Evolutionary conservation across 345 rosid species (phyloP).

Genomic region (Tarenaya hassleriana): DNA sequence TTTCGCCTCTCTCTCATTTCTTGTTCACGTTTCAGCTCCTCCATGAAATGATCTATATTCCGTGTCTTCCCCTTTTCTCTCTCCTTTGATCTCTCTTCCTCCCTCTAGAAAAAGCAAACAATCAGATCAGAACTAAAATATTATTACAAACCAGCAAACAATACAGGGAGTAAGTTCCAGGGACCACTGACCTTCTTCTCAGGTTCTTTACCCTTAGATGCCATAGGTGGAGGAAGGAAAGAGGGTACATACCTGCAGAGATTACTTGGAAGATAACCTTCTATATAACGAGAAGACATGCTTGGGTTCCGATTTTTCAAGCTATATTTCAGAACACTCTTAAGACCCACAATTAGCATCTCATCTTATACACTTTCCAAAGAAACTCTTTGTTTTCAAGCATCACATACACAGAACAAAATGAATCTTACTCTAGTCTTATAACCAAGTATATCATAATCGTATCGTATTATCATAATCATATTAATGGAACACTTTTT

Average conservation of each 20-base stretch:
- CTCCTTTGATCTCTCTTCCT: slow-evolving; percentile 71
- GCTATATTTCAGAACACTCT: slow-evolving; percentile 6
- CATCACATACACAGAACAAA: neutral
- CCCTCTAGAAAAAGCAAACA: slow-evolving; percentile 46
- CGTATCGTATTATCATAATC: slow-evolving; percentile 21
- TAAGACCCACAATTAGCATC: slow-evolving; percentile 8
- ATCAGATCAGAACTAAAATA: slow-evolving; percentile 13
- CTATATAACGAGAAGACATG: slow-evolving; percentile 22
- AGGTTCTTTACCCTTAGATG: slow-evolving; percentile 77
- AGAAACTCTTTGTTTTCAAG: neutral
- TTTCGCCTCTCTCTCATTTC: slow-evolving; percentile 94
- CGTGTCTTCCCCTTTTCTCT: slow-evolving; percentile 84
- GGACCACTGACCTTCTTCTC: slow-evolving; percentile 66
- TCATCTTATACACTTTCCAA: slow-evolving; percentile 1
- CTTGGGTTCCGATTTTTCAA: slow-evolving; percentile 2
- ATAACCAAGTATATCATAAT: slow-evolving; percentile 17
- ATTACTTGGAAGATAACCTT: slow-evolving; percentile 38
- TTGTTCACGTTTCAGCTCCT: slow-evolving; percentile 96
- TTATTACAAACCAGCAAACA: slow-evolving; percentile 12
- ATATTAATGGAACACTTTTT: slow-evolving; percentile 24
- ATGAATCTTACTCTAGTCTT: slow-evolving; percentile 1
- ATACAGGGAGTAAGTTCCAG: slow-evolving; percentile 2
- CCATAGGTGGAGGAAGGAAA: slow-evolving; percentile 92
- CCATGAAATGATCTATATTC: slow-evolving; percentile 96
- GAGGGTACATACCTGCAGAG: slow-evolving; percentile 97